Conservation (phyloP, 1,284 basidiomycete genomes). For the Ceratobasidium papillatum region DNA sequence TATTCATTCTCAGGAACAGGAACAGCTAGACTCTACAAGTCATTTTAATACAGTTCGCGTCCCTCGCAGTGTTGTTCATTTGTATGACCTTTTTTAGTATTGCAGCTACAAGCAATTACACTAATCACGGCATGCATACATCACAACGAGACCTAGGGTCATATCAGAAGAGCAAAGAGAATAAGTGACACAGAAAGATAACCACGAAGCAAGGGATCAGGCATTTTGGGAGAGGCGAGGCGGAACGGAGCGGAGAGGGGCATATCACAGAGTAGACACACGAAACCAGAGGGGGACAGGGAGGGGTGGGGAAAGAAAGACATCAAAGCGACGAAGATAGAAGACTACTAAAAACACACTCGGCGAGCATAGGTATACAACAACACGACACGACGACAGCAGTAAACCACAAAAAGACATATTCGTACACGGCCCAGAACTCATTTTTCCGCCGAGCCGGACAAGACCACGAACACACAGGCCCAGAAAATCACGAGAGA, state of each 20-base stretch:
- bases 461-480: not conserved
- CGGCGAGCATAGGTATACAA: constrained; percentile 31
- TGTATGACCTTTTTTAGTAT: constrained; percentile 8
- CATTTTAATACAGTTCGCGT: not conserved
- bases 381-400: constrained; percentile 17
- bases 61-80: not conserved
- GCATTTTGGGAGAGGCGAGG: constrained; percentile 40
- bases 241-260: constrained; percentile 35
- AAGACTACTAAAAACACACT: constrained; percentile 31
- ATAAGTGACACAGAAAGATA: constrained; percentile 16
- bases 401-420: constrained; percentile 4
- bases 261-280: not conserved
- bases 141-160: not conserved
- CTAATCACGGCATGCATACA: constrained; percentile 1
- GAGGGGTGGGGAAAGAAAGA: constrained; percentile 12
- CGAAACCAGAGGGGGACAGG: constrained; percentile 21
- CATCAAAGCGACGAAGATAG: constrained; percentile 6
- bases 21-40: not conserved
- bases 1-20: constrained; percentile 33
- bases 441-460: constrained; percentile 1
- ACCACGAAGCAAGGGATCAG: not conserved
- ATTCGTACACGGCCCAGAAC: constrained; percentile 23
- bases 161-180: constrained; percentile 3
- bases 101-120: not conserved
- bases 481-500: not conserved